phyloP scores from a whole-genome alignment of 129 eudicot genomes.

The Smallanthus sonchifolius region DNA sequence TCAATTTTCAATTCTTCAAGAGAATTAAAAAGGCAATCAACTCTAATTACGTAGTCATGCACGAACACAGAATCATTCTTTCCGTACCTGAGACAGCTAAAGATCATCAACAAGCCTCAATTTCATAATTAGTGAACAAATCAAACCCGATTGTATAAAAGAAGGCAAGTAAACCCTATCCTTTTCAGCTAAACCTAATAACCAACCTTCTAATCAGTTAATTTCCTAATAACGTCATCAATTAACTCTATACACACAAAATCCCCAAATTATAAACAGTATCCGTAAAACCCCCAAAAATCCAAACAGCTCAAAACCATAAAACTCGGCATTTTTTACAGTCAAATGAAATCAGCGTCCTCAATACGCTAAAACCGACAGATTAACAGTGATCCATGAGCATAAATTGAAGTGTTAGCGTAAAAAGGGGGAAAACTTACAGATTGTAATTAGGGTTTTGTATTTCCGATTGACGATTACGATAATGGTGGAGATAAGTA shows the following conservation, averaged over 20 bases:
- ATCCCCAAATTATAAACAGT: constrained; percentile 17
- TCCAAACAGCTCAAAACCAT: constrained; percentile 23
- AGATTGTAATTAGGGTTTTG: constrained; percentile 30
- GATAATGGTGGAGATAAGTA: constrained; percentile 20
- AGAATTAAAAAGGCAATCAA: background rate
- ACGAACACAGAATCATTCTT: background rate
- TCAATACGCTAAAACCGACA: constrained; percentile 2
- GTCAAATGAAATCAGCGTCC: background rate
- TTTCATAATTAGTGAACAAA: background rate
- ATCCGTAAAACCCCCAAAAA: constrained; percentile 6
- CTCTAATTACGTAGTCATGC: background rate
- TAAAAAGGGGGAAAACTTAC: constrained; percentile 18
- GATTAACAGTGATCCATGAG: constrained; percentile 20
- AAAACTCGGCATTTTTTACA: background rate
- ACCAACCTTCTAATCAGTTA: constrained; percentile 12
- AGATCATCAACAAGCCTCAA: constrained; percentile 2
- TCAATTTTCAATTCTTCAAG: background rate
- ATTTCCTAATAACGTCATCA: constrained; percentile 10
- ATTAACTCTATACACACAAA: constrained; percentile 9
- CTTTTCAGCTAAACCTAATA: constrained; percentile 11
- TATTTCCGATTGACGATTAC: constrained; percentile 18
- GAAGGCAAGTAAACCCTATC: constrained; percentile 10
- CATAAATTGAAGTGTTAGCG: background rate
- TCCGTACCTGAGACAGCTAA: constrained; percentile 2
- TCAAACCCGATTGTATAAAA: background rate